These are phyloP conservation scores for Actinidia chinensis DNA, from an alignment of 179 eudicot genomes.

Conservation along the genomic window DNA sequence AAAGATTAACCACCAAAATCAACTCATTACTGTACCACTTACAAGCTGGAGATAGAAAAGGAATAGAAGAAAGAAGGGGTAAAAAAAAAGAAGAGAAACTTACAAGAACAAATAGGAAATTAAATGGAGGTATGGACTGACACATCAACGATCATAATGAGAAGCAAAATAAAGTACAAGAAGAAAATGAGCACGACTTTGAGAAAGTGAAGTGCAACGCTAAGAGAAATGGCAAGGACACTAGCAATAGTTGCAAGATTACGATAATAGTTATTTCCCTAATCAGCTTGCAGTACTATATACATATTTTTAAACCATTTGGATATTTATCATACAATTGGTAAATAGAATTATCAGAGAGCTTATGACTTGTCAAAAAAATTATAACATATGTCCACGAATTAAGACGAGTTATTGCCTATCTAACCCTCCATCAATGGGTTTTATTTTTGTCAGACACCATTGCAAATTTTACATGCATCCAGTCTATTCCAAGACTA, in stretches of 20 bases:
- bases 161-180: neutral
- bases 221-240: conserved; percentile 4
- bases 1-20: neutral
- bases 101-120: neutral
- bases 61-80: neutral
- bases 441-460: neutral
- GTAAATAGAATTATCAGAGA: neutral
- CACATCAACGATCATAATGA: neutral
- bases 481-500: neutral
- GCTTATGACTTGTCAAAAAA: no score
- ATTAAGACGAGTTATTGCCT: neutral
- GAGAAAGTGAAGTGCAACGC: neutral
- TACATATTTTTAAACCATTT: neutral
- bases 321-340: neutral
- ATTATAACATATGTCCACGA: no score
- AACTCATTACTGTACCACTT: conserved; percentile 1
- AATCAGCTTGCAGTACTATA: neutral
- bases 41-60: neutral
- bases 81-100: neutral
- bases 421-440: neutral
- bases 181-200: neutral
- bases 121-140: neutral
- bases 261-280: neutral
- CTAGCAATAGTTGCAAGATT: neutral
- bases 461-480: neutral